phyloP scores from a whole-genome alignment of 495 filamentous ascomycete species.

The Penicillium goetzii region DNA sequence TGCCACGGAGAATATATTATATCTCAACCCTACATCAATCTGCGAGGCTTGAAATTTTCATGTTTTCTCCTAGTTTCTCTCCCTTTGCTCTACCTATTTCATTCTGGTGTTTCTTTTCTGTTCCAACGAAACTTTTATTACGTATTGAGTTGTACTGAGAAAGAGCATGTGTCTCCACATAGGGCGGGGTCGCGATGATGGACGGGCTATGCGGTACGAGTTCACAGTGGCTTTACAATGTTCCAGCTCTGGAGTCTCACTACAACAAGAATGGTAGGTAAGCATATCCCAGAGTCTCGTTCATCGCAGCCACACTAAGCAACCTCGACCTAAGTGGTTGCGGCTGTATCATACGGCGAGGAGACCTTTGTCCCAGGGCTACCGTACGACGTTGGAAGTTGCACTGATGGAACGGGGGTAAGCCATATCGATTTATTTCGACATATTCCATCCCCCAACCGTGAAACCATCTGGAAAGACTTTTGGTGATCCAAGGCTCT shows the following conservation, averaged over 20 bases:
- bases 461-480: background rate
- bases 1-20: too few relatives aligned
- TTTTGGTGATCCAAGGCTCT: background rate
- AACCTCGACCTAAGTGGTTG: conserved; percentile 22
- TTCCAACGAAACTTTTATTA: background rate
- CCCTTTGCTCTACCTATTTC: background rate
- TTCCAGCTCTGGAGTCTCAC: conserved; percentile 22
- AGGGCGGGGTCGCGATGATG: conserved; percentile 36
- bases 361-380: conserved; percentile 29
- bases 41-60: background rate
- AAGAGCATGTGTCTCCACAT: background rate
- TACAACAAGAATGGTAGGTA: conserved; percentile 33
- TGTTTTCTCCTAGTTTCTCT: background rate
- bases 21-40: background rate
- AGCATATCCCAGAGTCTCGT: background rate
- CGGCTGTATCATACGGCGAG: conserved; percentile 33
- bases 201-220: conserved; percentile 38
- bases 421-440: conserved; percentile 7
- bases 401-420: conserved; percentile 31
- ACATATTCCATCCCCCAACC: background rate
- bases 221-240: conserved; percentile 22
- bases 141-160: conserved; percentile 3
- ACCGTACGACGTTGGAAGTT: conserved; percentile 33
- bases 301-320: background rate
- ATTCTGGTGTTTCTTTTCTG: background rate